These are phyloP conservation scores for Leucosporidium yakuticum DNA, from an alignment of 768 basidiomycete genomes.

Conservation along the genomic window DNA sequence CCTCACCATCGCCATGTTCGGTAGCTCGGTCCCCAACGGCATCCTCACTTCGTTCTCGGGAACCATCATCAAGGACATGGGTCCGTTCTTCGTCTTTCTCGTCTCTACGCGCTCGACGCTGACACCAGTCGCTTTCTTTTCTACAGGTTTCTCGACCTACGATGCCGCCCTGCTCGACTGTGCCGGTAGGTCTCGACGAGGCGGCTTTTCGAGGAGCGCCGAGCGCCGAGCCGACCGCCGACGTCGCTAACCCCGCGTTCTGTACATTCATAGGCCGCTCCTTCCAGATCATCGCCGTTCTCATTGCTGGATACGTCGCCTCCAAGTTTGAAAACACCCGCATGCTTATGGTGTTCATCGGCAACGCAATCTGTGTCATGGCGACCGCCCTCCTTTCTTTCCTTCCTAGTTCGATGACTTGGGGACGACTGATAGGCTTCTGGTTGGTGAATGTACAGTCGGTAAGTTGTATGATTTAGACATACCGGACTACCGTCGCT, in stretches of 20 bases:
- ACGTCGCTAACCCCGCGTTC: constrained; percentile 35
- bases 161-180: constrained; percentile 44
- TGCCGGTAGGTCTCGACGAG: constrained; percentile 43
- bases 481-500: no score
- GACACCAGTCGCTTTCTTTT: neutral
- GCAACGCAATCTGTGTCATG: constrained; percentile 39
- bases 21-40: constrained; percentile 43
- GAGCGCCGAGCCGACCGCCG: no score
- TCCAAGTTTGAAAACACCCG: constrained; percentile 29
- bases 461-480: neutral
- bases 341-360: constrained; percentile 41
- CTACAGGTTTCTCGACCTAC: constrained; percentile 40
- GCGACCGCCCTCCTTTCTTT: constrained; percentile 43
- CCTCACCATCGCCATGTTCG: constrained; percentile 43
- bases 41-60: constrained; percentile 44
- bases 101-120: neutral
- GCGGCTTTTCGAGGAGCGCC: no score
- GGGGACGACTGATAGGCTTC: constrained; percentile 42
- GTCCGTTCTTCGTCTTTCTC: neutral
- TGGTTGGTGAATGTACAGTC: constrained; percentile 34
- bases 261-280: neutral
- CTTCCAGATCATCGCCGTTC: constrained; percentile 24
- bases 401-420: constrained; percentile 41
- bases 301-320: constrained; percentile 43
- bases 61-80: constrained; percentile 41